Conservation (phyloP, 495 filamentous ascomycete genomes). For the Neurospora sp. region DNA sequence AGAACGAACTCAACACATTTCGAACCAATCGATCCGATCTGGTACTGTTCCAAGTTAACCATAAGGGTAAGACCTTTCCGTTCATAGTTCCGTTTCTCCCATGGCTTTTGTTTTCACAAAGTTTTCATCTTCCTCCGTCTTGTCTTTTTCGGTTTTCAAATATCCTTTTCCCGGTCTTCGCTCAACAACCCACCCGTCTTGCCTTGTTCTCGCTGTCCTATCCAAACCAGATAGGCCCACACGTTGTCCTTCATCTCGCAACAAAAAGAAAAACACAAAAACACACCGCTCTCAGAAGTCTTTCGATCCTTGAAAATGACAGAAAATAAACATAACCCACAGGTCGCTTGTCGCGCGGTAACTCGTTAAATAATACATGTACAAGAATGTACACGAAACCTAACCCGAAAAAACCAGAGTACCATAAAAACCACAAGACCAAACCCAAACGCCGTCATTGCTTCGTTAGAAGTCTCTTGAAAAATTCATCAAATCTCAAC, state of each 20-base stretch:
- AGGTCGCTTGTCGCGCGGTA: not conserved
- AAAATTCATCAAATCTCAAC: not conserved
- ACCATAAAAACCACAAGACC: not conserved
- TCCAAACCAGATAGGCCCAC: not conserved
- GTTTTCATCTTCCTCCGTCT: not conserved
- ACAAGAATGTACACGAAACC: not conserved
- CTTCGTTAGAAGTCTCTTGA: not conserved
- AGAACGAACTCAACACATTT: not conserved
- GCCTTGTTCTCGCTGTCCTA: not conserved
- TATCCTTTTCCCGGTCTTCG: not conserved
- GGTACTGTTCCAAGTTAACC: not conserved
- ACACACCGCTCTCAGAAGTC: not conserved
- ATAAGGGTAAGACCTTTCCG: not conserved
- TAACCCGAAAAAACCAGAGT: not conserved
- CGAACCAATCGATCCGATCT: too few species aligned
- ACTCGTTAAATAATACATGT: not conserved
- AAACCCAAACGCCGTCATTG: not conserved
- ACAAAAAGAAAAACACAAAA: not conserved
- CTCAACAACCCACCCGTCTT: not conserved
- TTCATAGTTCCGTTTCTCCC: not conserved
- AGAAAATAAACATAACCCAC: not conserved
- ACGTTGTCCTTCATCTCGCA: not conserved
- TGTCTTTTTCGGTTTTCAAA: not conserved
- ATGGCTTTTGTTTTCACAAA: not conserved
- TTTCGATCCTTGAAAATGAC: not conserved